These are phyloP conservation scores for Aspergillus brasiliensis DNA, from an alignment of 2,329 filamentous ascomycete species.

Conservation along the genomic window DNA sequence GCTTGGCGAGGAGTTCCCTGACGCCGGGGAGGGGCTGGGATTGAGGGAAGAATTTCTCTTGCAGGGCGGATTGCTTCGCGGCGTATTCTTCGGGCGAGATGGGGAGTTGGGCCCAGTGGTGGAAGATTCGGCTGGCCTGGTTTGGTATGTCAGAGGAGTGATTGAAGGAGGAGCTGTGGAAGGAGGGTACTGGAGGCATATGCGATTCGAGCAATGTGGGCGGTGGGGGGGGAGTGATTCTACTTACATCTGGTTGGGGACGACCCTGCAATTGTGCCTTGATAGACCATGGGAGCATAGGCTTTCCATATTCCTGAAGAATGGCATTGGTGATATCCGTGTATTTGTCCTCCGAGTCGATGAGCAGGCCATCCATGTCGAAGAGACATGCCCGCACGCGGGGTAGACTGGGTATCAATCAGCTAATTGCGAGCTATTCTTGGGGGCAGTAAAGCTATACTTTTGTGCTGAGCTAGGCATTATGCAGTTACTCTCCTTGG, in stretches of 20 bases:
- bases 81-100: conserved; percentile 71
- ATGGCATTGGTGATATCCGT: conserved; percentile 80
- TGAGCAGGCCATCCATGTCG: conserved; percentile 96
- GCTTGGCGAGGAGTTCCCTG: conserved; percentile 60
- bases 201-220: not conserved
- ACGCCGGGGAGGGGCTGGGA: conserved; percentile 81
- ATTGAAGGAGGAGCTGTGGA: conserved; percentile 4
- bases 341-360: conserved; percentile 91
- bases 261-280: conserved; percentile 83
- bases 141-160: not conserved
- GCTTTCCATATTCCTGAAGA: conserved; percentile 72
- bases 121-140: conserved; percentile 64
- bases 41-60: conserved; percentile 70
- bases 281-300: conserved; percentile 83
- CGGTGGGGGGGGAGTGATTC: not conserved
- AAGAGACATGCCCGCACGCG: conserved; percentile 90
- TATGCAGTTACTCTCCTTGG: not conserved
- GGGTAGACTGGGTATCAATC: conserved; percentile 60
- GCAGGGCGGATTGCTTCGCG: conserved; percentile 61
- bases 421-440: not conserved
- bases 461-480: conserved; percentile 8
- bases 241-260: conserved; percentile 56
- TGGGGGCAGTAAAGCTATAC: not conserved
- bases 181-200: too few species aligned
- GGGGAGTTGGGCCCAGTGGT: conserved; percentile 83